Conservation (phyloP, 2,329 filamentous ascomycete species). For the Epichloe brachyelytri region DNA sequence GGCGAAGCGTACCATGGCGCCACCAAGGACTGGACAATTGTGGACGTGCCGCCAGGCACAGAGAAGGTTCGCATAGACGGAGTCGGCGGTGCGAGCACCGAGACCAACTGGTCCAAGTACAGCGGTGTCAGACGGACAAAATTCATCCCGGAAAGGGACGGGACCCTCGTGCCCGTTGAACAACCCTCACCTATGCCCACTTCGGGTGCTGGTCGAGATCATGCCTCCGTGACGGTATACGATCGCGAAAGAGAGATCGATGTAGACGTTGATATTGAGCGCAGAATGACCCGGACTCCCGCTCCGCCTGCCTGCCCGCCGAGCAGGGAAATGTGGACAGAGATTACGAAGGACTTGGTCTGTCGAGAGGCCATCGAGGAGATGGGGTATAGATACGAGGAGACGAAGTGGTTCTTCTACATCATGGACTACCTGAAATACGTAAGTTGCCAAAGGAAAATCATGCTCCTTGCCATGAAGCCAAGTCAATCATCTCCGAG, state of each 20-base stretch:
- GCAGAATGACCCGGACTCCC: constrained; percentile 25
- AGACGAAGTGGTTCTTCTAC: constrained; percentile 83
- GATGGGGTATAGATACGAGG: constrained; percentile 77
- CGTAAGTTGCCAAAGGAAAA: constrained; percentile 41
- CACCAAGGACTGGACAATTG: constrained; percentile 66
- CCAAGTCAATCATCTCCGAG: neutral
- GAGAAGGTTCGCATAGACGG: constrained; percentile 75
- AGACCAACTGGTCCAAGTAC: constrained; percentile 68
- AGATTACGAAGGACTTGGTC: constrained; percentile 89
- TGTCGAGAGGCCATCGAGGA: constrained; percentile 75
- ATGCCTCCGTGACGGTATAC: constrained; percentile 33
- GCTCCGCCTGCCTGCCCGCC: constrained; percentile 27
- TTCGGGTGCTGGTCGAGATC: constrained; percentile 20
- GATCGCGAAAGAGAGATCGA: constrained; percentile 36
- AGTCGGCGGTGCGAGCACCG: constrained; percentile 58
- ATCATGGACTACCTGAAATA: constrained; percentile 81
- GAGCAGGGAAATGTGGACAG: constrained; percentile 74
- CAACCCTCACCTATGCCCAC: constrained; percentile 13
- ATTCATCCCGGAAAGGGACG: constrained; percentile 57
- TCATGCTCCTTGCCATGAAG: neutral
- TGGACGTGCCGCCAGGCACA: constrained; percentile 75
- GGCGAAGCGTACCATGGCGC: constrained; percentile 64
- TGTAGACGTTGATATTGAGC: constrained; percentile 43
- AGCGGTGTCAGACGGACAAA: constrained; percentile 64
- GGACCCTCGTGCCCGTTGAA: constrained; percentile 17